A percentile compares a stretch with the other conserved stretches of the same genome.
phyloP scores from a whole-genome alignment of 805 yeast genomes.

The Hanseniaspora jakobsenii region DNA sequence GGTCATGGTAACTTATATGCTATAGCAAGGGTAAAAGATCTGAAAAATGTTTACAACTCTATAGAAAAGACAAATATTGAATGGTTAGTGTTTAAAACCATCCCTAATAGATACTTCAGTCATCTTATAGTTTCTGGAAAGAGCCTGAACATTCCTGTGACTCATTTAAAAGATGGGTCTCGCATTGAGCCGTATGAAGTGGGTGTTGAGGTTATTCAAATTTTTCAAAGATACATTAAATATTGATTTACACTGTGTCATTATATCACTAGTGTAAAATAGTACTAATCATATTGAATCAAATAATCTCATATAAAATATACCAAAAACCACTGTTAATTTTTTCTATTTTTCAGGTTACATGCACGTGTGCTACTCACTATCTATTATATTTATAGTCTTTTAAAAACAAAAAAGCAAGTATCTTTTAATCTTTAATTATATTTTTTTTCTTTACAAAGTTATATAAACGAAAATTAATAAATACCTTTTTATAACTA shows the following conservation, averaged over 20 bases:
- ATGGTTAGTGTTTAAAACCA: slow-evolving; percentile 42
- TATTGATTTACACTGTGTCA: background rate
- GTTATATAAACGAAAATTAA: too few species aligned
- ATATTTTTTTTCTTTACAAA: too few species aligned
- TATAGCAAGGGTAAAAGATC: slow-evolving; percentile 40
- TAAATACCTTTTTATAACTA: too few species aligned
- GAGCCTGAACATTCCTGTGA: slow-evolving; percentile 40
- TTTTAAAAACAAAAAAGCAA: too few species aligned
- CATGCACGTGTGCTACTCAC: too few species aligned
- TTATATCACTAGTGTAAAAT: too few species aligned
- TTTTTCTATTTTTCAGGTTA: too few species aligned
- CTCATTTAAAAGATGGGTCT: slow-evolving; percentile 46
- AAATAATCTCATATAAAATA: too few species aligned
- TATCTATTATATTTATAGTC: too few species aligned
- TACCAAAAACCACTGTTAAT: too few species aligned
- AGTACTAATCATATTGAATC: too few species aligned
- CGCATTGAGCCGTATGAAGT: slow-evolving; percentile 43
- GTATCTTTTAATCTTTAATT: too few species aligned
- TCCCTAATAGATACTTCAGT: slow-evolving; percentile 38
- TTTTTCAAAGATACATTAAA: slow-evolving; percentile 26
- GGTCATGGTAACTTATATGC: slow-evolving; percentile 49
- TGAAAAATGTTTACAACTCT: slow-evolving; percentile 38
- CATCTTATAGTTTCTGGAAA: slow-evolving; percentile 36
- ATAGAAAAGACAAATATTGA: slow-evolving; percentile 42
- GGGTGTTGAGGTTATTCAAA: slow-evolving; percentile 37